A percentile compares a stretch with the other conserved stretches of the same genome.
These are phyloP conservation scores for Exophiala spinifera DNA, from an alignment of 2,329 filamentous ascomycete species.

Conservation along the genomic window DNA sequence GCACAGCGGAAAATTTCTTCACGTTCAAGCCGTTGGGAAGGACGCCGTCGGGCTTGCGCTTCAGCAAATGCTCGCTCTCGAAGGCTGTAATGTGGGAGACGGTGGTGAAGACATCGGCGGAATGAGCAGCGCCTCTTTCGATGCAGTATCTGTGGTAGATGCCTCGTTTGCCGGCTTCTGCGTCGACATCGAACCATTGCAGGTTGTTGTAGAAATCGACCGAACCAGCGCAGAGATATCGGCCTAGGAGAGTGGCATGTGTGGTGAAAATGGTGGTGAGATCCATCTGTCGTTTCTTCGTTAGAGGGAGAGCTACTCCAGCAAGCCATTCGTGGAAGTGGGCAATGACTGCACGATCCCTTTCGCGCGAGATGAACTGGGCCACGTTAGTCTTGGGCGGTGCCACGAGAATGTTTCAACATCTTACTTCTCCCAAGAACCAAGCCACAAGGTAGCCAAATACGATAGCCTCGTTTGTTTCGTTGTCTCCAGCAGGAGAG, in stretches of 20 bases:
- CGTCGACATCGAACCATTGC: constrained; percentile 92
- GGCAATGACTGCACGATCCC: constrained; percentile 85
- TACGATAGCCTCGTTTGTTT: constrained; percentile 96
- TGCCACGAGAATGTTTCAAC: background rate
- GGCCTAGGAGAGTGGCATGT: constrained; percentile 88
- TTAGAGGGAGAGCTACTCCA: constrained; percentile 85
- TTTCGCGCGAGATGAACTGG: constrained; percentile 91
- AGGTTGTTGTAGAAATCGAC: constrained; percentile 99
- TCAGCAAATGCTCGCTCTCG: constrained; percentile 94
- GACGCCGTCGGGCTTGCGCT: constrained; percentile 95
- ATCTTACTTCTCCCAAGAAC: constrained; percentile 89
- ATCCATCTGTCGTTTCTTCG: constrained; percentile 92
- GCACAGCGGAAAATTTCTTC: constrained; percentile 95
- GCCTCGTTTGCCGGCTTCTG: constrained; percentile 93
- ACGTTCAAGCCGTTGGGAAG: constrained; percentile 96
- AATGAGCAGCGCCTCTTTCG: constrained; percentile 86
- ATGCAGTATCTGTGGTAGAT: constrained; percentile 99
- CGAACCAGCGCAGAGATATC: constrained; percentile 94
- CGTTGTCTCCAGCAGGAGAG: constrained; percentile 84
- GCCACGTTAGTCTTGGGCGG: constrained; percentile 15
- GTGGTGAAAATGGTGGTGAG: constrained; percentile 98
- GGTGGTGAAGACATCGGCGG: constrained; percentile 95
- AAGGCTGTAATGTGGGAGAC: constrained; percentile 98
- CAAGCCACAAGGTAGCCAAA: constrained; percentile 97
- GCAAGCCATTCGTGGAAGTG: constrained; percentile 99